Base-by-base conservation (phyloP, 306 rosid genomes). In the Citrullus colocynthis region DNA sequence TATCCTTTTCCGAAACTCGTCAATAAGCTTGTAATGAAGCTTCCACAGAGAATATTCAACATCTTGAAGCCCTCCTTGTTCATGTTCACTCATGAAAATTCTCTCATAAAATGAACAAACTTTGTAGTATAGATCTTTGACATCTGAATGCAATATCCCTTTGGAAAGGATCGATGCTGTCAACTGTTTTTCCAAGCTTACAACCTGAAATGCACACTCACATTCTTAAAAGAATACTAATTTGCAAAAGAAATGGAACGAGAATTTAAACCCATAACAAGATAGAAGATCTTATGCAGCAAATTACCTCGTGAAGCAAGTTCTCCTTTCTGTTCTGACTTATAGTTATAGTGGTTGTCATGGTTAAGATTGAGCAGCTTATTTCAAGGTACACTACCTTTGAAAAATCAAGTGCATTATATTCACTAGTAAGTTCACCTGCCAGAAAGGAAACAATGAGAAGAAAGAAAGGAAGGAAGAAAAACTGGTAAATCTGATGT, bases 31-130 rank as follows among this genome's bases (percentile, higher is more conserved):
- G 81, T 95, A 95, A 84, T 92, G 93, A 61, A 95, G 92, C 89
- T 89, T 95, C 99, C 99, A 95, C 86, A 95, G 81, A 82, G 90
- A 89, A 84, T 89, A 95, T 81, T 95, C 99, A n/a, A 86, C 83
- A 84, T 91, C 99, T 85, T 92, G 97, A 81, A 95, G 90, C 78
- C 90, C 96, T 55, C 82, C 65, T 52, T 48, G 87, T 7, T 81
- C 88, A 51, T 21, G 67, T 84, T 84, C 84, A 17, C 60, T 80
- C 76, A 88, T 78, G 55, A 95, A 80, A 80, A 81, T 80, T 79
- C 82, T 88, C 90, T 92, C 97, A 62, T 88, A 95, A 83, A 84
- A 73, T 57, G 84, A 84, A 10, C 96, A 87, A 74, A 92, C 91
- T 72, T 81, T 89, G 60, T 75, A 83, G 82, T 86, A 95, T 84